phyloP scores from a whole-genome alignment of 257 asterid species.

The Ajuga chamaepitys region DNA sequence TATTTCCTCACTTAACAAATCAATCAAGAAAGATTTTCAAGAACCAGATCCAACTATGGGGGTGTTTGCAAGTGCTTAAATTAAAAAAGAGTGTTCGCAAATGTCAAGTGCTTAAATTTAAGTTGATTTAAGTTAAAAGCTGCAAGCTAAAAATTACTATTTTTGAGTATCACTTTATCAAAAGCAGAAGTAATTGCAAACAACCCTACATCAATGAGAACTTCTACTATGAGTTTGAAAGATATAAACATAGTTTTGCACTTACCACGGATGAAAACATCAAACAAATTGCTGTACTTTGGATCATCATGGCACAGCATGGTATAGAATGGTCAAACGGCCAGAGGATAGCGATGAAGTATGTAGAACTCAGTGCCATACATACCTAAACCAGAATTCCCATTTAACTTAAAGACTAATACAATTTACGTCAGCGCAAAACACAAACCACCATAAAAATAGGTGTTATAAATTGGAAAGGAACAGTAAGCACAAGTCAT shows the following conservation, averaged over 20 bases:
- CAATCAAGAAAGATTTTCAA: background rate
- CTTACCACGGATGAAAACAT: constrained; percentile 83
- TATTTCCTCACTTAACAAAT: constrained; percentile 71
- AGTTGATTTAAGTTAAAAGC: too few relatives aligned
- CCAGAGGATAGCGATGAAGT: constrained; percentile 82
- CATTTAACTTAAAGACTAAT: background rate
- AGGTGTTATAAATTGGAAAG: background rate
- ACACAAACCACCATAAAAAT: background rate
- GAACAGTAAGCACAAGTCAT: constrained; percentile 13
- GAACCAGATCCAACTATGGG: background rate
- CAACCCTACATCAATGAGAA: too few relatives aligned
- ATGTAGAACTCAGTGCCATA: constrained; percentile 91
- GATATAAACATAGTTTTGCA: background rate
- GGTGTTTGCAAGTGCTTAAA: too few relatives aligned
- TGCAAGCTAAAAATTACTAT: too few relatives aligned
- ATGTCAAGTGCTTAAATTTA: too few relatives aligned
- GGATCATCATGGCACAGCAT: constrained; percentile 76
- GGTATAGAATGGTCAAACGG: constrained; percentile 86
- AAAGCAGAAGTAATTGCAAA: too few relatives aligned
- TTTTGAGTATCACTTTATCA: too few relatives aligned
- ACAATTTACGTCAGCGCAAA: too few relatives aligned
- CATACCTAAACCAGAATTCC: constrained; percentile 39
- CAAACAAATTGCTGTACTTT: constrained; percentile 75
- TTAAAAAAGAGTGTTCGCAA: too few relatives aligned
- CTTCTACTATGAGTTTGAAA: too few relatives aligned